Conservation (phyloP, 148 eudicot species). For the Pouteria glomerata region DNA sequence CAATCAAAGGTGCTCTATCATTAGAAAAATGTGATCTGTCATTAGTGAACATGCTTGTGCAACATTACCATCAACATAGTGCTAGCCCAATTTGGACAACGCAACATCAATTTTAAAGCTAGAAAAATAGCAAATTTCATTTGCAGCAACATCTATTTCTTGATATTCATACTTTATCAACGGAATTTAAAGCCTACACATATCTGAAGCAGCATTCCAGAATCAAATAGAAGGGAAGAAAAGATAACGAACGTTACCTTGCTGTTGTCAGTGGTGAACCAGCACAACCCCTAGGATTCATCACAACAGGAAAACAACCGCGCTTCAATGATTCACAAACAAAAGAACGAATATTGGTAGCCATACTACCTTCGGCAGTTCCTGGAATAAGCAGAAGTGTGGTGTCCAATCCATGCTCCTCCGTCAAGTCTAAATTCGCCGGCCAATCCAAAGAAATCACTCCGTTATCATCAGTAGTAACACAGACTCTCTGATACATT, state of each 20-base stretch:
- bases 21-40: no score
- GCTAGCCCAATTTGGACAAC: neutral
- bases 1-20: no score
- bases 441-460: conserved; percentile 94
- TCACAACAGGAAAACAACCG: conserved; percentile 83
- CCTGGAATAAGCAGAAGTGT: conserved; percentile 76
- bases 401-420: conserved; percentile 78
- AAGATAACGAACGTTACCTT: conserved; percentile 32
- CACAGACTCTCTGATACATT: conserved; percentile 82
- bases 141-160: neutral
- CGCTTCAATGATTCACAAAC: conserved; percentile 57
- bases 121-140: neutral
- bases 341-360: conserved; percentile 37
- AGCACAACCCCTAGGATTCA: conserved; percentile 95
- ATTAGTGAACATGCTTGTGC: no score
- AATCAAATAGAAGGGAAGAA: neutral
- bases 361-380: conserved; percentile 69
- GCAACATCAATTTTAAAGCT: neutral
- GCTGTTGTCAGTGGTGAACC: conserved; percentile 87
- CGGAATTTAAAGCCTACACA: neutral
- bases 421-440: conserved; percentile 59
- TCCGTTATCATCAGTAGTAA: conserved; percentile 74
- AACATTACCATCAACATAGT: neutral
- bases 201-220: neutral
- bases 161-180: neutral